Conservation (phyloP, 23 red algal genomes). For the Gracilariopsis chorda region DNA sequence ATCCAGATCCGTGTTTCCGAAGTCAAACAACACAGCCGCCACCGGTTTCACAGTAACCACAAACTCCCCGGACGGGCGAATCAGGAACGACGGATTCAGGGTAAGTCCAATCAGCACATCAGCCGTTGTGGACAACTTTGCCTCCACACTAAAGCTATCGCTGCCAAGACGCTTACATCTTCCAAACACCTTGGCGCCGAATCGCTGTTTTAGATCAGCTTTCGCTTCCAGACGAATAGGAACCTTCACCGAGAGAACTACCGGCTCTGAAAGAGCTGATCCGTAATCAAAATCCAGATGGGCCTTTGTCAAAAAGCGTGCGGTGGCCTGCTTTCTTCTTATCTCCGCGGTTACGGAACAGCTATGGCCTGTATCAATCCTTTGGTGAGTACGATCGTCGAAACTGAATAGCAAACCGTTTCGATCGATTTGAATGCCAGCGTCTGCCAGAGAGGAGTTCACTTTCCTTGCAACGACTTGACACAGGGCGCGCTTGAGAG, state of each 20-base stretch:
- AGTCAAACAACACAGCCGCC: neutral
- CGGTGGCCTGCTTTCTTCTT: neutral
- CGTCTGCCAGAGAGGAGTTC: neutral
- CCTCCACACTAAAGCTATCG: neutral
- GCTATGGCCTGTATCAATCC: conserved; percentile 8
- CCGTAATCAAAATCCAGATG: neutral
- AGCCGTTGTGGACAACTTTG: neutral
- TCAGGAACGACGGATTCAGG: neutral
- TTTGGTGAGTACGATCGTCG: neutral
- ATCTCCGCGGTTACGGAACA: neutral
- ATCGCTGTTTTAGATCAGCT: neutral
- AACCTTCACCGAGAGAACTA: neutral
- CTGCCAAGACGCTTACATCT: neutral
- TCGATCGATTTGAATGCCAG: neutral
- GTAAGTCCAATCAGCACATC: neutral
- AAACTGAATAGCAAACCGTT: neutral
- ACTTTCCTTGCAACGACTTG: neutral
- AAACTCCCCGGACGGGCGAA: neutral
- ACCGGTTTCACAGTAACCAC: neutral
- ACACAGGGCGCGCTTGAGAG: neutral
- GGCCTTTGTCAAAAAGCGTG: neutral
- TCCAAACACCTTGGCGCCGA: neutral
- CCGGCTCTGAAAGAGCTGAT: neutral
- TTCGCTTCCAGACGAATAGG: neutral
- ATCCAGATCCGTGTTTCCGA: conserved; percentile 6